Evolutionary conservation across 2,329 filamentous ascomycete species (phyloP).

Genomic region (Zelopaecilomyces penicillatus): DNA sequence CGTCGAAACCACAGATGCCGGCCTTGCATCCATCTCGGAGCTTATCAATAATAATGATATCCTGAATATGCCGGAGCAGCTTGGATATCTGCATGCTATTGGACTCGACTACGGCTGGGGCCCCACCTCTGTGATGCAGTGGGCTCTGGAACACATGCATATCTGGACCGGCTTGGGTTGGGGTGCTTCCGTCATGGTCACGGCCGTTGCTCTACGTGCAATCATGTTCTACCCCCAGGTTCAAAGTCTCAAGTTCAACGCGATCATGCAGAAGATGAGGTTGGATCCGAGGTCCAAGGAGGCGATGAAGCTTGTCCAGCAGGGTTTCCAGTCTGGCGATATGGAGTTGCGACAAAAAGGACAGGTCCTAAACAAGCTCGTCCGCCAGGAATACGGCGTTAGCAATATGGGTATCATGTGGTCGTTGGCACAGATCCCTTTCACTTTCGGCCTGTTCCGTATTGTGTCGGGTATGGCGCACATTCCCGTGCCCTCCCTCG

Average conservation of each 20-base stretch:
- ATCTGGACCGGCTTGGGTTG: slow-evolving; percentile 68
- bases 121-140: slow-evolving; percentile 65
- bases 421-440: slow-evolving; percentile 44
- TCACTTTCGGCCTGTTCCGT: slow-evolving; percentile 76
- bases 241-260: slow-evolving; percentile 28
- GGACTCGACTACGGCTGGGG: slow-evolving; percentile 87
- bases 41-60: slow-evolving; percentile 34
- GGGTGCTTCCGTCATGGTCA: slow-evolving; percentile 65
- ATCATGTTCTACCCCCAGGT: slow-evolving; percentile 55
- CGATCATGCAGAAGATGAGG: slow-evolving; percentile 51
- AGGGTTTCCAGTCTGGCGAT: slow-evolving; percentile 34
- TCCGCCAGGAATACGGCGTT: slow-evolving; percentile 28
- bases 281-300: slow-evolving; percentile 44
- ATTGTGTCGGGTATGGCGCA: slow-evolving; percentile 64
- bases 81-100: slow-evolving; percentile 75
- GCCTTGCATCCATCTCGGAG: slow-evolving; percentile 25
- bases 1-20: slow-evolving; percentile 21
- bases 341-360: slow-evolving; percentile 28
- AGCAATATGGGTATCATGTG: slow-evolving; percentile 27
- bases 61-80: slow-evolving; percentile 58
- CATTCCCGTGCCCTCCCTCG: slow-evolving; percentile 73
- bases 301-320: slow-evolving; percentile 42
- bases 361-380: slow-evolving; percentile 26
- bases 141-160: slow-evolving; percentile 73
- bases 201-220: slow-evolving; percentile 57